Evolutionary conservation across 257 asterid species (phyloP).

Genomic region (Jacaranda copaia): DNA sequence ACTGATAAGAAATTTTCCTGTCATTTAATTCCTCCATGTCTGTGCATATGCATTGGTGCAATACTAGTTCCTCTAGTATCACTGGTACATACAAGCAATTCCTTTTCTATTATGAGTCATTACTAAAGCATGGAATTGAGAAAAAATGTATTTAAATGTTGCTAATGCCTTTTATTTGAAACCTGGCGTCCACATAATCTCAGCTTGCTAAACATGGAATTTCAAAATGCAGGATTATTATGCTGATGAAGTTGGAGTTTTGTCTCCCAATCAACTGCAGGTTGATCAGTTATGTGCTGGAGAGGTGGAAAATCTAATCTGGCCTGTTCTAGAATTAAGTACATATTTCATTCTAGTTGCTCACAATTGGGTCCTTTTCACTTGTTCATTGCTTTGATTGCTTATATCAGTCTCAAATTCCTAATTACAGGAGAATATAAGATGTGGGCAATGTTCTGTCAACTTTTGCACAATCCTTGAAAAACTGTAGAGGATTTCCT

Average conservation of each 20-base stretch:
- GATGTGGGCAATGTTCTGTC: neutral
- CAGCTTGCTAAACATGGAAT: slow-evolving; percentile 40
- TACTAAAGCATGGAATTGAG: slow-evolving; percentile 10
- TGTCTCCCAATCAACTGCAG: slow-evolving; percentile 95
- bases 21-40: neutral
- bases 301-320: slow-evolving; percentile 72
- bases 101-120: slow-evolving; percentile 11
- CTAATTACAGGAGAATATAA: neutral
- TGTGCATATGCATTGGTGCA: neutral
- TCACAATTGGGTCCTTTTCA: neutral
- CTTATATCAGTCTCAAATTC: neutral
- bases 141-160: slow-evolving; percentile 15
- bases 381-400: slow-evolving; percentile 5
- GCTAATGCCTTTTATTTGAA: slow-evolving; percentile 20
- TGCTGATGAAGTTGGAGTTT: slow-evolving; percentile 97
- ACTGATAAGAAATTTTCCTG: neutral
- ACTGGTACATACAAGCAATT: neutral
- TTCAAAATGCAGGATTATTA: slow-evolving; percentile 77
- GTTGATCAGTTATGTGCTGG: slow-evolving; percentile 83
- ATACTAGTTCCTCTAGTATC: slow-evolving; percentile 2
- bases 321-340: slow-evolving; percentile 26
- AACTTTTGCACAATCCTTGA: neutral
- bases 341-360: slow-evolving; percentile 14
- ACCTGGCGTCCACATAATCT: slow-evolving; percentile 21
- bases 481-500: neutral